Evolutionary conservation across 768 basidiomycete genomes (phyloP).

Genomic region (Boletus rubropictus): DNA sequence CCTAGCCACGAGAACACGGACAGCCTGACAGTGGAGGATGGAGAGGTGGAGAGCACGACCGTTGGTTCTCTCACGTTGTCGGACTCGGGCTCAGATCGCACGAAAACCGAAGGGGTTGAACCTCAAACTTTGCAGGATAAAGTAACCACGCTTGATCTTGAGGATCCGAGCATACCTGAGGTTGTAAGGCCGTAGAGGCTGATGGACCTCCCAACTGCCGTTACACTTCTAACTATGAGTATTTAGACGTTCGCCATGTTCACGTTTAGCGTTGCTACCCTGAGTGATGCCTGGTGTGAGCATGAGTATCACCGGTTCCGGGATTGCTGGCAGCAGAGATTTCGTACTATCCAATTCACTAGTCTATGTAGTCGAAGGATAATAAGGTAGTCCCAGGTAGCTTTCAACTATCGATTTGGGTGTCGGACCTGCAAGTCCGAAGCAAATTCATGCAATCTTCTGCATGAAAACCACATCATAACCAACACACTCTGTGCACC

Average conservation of each 20-base stretch:
- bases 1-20: constrained; percentile 3
- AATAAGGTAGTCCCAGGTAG: too few relatives aligned
- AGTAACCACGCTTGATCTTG: constrained; percentile 22
- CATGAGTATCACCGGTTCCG: too few relatives aligned
- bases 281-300: not conserved
- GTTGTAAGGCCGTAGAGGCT: constrained; percentile 14
- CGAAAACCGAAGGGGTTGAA: constrained; percentile 22
- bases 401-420: too few relatives aligned
- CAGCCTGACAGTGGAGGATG: constrained; percentile 11
- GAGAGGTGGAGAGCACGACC: constrained; percentile 19
- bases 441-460: too few relatives aligned
- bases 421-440: too few relatives aligned
- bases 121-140: constrained; percentile 25
- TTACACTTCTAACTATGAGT: constrained; percentile 21
- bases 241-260: constrained; percentile 17
- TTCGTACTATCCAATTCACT: too few relatives aligned
- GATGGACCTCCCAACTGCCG: not conserved
- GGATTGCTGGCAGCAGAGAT: too few relatives aligned
- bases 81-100: constrained; percentile 27
- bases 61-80: constrained; percentile 24
- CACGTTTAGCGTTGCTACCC: constrained; percentile 1
- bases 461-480: too few relatives aligned
- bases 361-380: too few relatives aligned
- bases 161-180: constrained; percentile 16
- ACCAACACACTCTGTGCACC: too few relatives aligned